Evolutionary conservation across 2,329 filamentous ascomycete genomes (phyloP).

Genomic region (Diaporthe longicolla): DNA sequence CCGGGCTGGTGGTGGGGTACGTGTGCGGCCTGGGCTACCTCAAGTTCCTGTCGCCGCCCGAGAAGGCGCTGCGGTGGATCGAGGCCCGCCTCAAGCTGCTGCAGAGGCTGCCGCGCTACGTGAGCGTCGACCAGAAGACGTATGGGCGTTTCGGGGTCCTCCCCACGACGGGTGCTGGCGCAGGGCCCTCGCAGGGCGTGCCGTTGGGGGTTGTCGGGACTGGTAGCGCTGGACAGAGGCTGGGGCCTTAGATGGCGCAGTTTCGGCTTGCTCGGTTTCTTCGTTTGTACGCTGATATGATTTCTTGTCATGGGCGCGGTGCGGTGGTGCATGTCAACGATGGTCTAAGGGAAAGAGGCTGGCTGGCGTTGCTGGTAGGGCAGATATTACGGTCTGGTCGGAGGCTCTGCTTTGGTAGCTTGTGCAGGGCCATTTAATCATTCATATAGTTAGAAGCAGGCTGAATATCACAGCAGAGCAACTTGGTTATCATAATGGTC

Average conservation of each 20-base stretch:
- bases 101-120: constrained; percentile 88
- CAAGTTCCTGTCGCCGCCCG: constrained; percentile 89
- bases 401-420: constrained; percentile 13
- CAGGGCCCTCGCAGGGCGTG: constrained; percentile 70
- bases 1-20: constrained; percentile 87
- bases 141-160: constrained; percentile 93
- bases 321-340: neutral
- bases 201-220: constrained; percentile 74
- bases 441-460: neutral
- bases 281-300: neutral
- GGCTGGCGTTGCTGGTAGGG: constrained; percentile 31
- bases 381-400: constrained; percentile 3
- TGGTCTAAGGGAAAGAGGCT: neutral
- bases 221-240: constrained; percentile 66
- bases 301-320: neutral
- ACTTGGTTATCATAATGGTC: too few species aligned
- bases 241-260: constrained; percentile 69
- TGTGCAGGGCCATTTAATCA: neutral
- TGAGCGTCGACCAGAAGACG: constrained; percentile 95
- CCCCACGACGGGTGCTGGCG: constrained; percentile 59
- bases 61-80: constrained; percentile 88
- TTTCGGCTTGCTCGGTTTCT: neutral
- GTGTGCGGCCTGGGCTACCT: constrained; percentile 90
- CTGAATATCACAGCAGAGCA: too few species aligned
- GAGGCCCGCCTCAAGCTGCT: constrained; percentile 91